Evolutionary conservation across 768 basidiomycete species (phyloP).

Genomic region (Polyporus arcularius): DNA sequence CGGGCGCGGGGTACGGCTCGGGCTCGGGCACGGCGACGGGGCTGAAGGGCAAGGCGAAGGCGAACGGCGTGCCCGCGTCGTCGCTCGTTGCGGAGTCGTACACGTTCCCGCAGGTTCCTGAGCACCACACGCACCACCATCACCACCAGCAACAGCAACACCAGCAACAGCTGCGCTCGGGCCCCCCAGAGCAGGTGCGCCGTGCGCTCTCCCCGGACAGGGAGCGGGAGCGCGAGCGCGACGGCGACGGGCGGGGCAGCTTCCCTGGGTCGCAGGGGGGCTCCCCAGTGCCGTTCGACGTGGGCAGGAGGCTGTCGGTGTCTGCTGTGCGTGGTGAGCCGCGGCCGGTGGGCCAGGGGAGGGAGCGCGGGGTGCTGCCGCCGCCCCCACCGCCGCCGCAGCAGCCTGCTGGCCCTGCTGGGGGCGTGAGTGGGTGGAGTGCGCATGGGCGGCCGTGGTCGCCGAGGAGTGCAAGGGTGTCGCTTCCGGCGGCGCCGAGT

Average conservation of each 20-base stretch:
- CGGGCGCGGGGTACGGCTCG: slow-evolving; percentile 25
- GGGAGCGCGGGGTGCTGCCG: not conserved
- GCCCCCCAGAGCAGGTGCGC: slow-evolving; percentile 22
- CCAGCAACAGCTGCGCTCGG: slow-evolving; percentile 15
- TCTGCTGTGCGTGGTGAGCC: slow-evolving; percentile 54
- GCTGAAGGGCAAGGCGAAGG: slow-evolving; percentile 22
- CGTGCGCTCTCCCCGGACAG: slow-evolving; percentile 32
- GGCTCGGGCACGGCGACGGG: slow-evolving; percentile 14
- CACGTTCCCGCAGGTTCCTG: slow-evolving; percentile 1
- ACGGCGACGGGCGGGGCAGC: slow-evolving; percentile 29
- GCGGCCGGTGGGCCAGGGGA: slow-evolving; percentile 8
- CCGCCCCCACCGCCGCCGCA: slow-evolving; percentile 10
- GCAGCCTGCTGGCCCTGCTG: not conserved
- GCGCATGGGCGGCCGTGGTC: slow-evolving; percentile 4
- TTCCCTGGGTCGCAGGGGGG: slow-evolving; percentile 40
- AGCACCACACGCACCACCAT: slow-evolving; percentile 15
- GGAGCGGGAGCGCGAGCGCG: slow-evolving; percentile 35
- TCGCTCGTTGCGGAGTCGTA: not conserved
- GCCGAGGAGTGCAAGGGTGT: slow-evolving; percentile 2
- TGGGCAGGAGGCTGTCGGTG: slow-evolving; percentile 48
- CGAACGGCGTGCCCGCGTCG: slow-evolving; percentile 21
- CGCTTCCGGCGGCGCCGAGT: slow-evolving; percentile 4
- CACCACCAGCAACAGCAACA: slow-evolving; percentile 28
- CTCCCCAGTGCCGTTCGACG: slow-evolving; percentile 53
- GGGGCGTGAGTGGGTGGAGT: not conserved